These are phyloP conservation scores for Tolypocladium guangdongense DNA, from an alignment of 2,329 filamentous ascomycete species.

Conservation along the genomic window DNA sequence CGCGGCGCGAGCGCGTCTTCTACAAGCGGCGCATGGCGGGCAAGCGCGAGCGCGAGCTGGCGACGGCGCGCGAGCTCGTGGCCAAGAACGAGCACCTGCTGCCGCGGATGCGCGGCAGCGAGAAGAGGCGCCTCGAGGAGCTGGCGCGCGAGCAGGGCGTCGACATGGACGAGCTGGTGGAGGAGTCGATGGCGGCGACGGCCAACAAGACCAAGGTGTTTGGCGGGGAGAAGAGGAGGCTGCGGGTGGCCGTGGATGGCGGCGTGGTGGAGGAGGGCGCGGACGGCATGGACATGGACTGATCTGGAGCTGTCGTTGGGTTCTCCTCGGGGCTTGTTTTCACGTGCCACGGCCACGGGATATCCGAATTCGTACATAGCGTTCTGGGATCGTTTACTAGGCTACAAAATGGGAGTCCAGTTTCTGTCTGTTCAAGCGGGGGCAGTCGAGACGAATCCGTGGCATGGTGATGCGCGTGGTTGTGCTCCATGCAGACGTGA, in stretches of 20 bases:
- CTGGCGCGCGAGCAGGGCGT: slow-evolving; percentile 38
- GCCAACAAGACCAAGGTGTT: slow-evolving; percentile 26
- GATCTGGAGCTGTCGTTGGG: not conserved
- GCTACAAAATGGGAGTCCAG: not conserved
- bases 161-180: slow-evolving; percentile 32
- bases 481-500: too few species aligned
- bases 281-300: slow-evolving; percentile 23
- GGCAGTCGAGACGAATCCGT: too few species aligned
- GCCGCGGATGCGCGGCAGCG: slow-evolving; percentile 56
- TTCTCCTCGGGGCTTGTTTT: not conserved
- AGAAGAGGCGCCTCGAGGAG: slow-evolving; percentile 48
- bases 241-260: slow-evolving; percentile 25
- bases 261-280: slow-evolving; percentile 18
- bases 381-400: slow-evolving; percentile 2
- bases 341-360: slow-evolving; percentile 1
- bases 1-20: slow-evolving; percentile 77
- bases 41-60: slow-evolving; percentile 73
- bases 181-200: slow-evolving; percentile 15
- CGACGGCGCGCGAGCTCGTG: slow-evolving; percentile 76
- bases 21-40: slow-evolving; percentile 91
- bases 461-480: too few species aligned
- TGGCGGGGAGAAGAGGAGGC: slow-evolving; percentile 29
- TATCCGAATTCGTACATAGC: slow-evolving; percentile 1
- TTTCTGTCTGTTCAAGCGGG: not conserved
- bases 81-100: slow-evolving; percentile 88